Conservation (phyloP, 2,329 filamentous ascomycete genomes). For the Ilyonectria robusta region DNA sequence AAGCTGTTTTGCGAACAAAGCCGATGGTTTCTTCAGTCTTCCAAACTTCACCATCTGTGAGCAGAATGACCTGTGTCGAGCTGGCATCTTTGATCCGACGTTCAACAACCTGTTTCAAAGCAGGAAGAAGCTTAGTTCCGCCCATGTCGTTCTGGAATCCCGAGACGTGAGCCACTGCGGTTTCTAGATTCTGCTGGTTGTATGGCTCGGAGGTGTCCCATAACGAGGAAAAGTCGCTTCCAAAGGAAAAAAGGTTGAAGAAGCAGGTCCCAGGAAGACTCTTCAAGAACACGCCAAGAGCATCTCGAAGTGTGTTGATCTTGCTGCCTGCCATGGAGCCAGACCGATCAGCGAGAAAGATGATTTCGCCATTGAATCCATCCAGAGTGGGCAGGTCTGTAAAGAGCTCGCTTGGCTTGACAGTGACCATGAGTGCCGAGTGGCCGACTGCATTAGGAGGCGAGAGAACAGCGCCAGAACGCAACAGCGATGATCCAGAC, state of each 20-base stretch:
- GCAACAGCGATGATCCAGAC: not conserved
- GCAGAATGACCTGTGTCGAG: not conserved
- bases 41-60: conserved; percentile 2
- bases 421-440: not conserved
- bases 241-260: conserved; percentile 6
- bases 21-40: not conserved
- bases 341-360: conserved; percentile 4
- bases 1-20: not conserved
- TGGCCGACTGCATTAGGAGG: not conserved
- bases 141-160: not conserved
- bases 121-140: conserved; percentile 2
- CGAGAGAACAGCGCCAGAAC: not conserved
- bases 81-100: not conserved
- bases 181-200: not conserved
- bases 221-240: not conserved
- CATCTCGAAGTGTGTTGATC: not conserved
- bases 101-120: not conserved
- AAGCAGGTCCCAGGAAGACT: not conserved
- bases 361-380: not conserved
- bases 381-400: too few relatives aligned
- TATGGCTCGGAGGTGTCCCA: not conserved
- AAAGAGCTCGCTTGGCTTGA: not conserved
- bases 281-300: not conserved
- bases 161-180: not conserved
- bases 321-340: not conserved